phyloP scores from a whole-genome alignment of 495 filamentous ascomycete genomes.

The Aspergillus asperescens region DNA sequence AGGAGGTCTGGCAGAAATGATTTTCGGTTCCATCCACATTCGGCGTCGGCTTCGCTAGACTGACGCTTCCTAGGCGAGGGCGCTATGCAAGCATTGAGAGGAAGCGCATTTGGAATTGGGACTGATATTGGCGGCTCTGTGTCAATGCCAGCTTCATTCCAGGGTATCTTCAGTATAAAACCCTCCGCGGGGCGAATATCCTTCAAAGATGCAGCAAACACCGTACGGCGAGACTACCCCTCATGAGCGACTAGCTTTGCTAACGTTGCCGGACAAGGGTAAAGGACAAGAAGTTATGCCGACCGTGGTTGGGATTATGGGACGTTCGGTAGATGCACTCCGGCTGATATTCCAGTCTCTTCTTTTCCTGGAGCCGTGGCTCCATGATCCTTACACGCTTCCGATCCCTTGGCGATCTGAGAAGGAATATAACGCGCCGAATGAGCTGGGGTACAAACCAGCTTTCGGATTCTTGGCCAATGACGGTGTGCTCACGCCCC shows the following conservation, averaged over 20 bases:
- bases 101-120: constrained; percentile 9
- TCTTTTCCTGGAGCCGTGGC: constrained; percentile 3
- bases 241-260: not conserved
- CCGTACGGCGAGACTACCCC: not conserved
- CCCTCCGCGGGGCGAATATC: constrained; percentile 8
- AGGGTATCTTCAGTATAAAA: constrained; percentile 7
- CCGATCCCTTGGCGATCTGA: constrained; percentile 6
- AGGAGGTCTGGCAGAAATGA: constrained; percentile 1
- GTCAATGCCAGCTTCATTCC: constrained; percentile 6
- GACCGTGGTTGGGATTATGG: constrained; percentile 8
- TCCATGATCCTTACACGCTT: constrained; percentile 3
- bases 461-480: constrained; percentile 6
- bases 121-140: constrained; percentile 8
- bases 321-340: not conserved
- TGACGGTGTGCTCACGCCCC: constrained; percentile 7
- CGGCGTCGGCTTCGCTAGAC: not conserved
- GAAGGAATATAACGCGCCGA: constrained; percentile 2
- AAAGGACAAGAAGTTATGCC: constrained; percentile 8
- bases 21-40: not conserved
- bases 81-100: constrained; percentile 6
- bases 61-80: constrained; percentile 5
- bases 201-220: constrained; percentile 10
- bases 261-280: not conserved
- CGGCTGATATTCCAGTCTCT: constrained; percentile 3
- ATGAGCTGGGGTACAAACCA: not conserved